Evolutionary conservation across 2,329 filamentous ascomycete species (phyloP).

Genomic region (Monosporascus sp.): DNA sequence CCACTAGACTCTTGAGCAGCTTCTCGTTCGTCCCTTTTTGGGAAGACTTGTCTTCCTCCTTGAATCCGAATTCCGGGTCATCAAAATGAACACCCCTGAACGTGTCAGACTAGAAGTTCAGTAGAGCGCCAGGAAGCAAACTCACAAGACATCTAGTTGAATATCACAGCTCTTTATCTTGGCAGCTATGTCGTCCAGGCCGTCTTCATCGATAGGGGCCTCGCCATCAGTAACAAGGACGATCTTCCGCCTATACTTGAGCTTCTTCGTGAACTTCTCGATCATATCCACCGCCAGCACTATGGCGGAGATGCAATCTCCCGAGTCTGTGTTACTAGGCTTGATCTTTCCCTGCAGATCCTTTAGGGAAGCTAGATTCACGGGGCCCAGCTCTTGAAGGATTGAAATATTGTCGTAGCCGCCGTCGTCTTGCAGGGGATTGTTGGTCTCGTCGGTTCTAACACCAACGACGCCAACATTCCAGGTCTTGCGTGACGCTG

Average conservation of each 20-base stretch:
- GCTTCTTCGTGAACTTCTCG: conserved; percentile 66
- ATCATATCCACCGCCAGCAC: conserved; percentile 88
- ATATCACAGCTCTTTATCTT: conserved; percentile 75
- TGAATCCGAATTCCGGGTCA: conserved; percentile 80
- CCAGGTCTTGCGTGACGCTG: conserved; percentile 63
- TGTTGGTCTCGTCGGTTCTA: conserved; percentile 70
- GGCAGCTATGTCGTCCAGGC: conserved; percentile 60
- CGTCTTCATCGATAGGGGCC: conserved; percentile 66
- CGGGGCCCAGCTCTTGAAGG: conserved; percentile 59
- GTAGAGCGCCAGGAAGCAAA: conserved; percentile 13
- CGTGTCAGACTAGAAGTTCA: conserved; percentile 6
- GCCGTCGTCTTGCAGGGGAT: conserved; percentile 61
- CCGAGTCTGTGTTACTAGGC: conserved; percentile 61
- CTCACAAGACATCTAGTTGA: conserved; percentile 72
- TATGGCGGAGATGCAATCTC: conserved; percentile 84
- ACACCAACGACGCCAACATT: conserved; percentile 76
- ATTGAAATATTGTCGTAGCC: conserved; percentile 80
- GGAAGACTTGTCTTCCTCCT: conserved; percentile 77
- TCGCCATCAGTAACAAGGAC: conserved; percentile 80
- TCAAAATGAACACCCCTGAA: conserved; percentile 86
- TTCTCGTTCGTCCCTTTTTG: conserved; percentile 73
- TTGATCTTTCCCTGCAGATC: conserved; percentile 57
- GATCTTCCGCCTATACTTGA: conserved; percentile 77
- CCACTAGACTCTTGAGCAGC: conserved; percentile 57
- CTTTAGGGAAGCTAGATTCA: conserved; percentile 63